Evolutionary conservation across 2,329 filamentous ascomycete genomes (phyloP), one percentile per base, ranked within the genome.

Genomic region (Aspergillus fructus): DNA sequence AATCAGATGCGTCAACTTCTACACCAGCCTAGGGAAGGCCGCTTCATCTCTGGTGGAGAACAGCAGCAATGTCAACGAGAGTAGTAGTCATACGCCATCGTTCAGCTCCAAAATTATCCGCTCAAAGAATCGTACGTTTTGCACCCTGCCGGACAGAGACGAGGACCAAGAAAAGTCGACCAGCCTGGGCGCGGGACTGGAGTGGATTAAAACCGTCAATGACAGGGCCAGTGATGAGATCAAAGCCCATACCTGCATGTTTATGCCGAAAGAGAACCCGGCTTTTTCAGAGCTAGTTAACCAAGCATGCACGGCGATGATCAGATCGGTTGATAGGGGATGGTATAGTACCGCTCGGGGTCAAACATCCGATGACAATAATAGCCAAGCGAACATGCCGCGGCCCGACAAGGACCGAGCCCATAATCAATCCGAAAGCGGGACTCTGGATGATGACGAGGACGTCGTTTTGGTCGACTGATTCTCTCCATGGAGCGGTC

Each of bases 1-100:
- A 12, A 82, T 97, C 13, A 89, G 90, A 2, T 96, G 93, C 70
- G 87, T 86, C 13, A 94, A 97, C 70, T 81, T 97, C 57, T 97
- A 96, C 74, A 96, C 91, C 4, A 83, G 88, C 27, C 84, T 99
- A 24, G 93, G 92, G 2, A 82, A 83, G 66, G 86, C 85, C 13
- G 88, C 89, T 15, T 59, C 58, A n/a, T 66, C 66, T 39, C 59
- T 70, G 27, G 62, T 71, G 15, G 67, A 68, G 51, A 69, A 63
- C 33, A 61, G 50, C 30, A 63, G 56, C 19, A 39, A 53, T 63
- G 46, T 34, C 21, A 17, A 49, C 11, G 51, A 40, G n/a, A 52
- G n/a, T 7, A 21, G 19, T 19, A 27, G 42, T 19, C 53, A 34
- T 41, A 48, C 51, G 23, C 66, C 68, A 6, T 69, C 70, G 0